phyloP scores from a whole-genome alignment of 1,139 yeast genomes.

The Pichia kudriavzevii region DNA sequence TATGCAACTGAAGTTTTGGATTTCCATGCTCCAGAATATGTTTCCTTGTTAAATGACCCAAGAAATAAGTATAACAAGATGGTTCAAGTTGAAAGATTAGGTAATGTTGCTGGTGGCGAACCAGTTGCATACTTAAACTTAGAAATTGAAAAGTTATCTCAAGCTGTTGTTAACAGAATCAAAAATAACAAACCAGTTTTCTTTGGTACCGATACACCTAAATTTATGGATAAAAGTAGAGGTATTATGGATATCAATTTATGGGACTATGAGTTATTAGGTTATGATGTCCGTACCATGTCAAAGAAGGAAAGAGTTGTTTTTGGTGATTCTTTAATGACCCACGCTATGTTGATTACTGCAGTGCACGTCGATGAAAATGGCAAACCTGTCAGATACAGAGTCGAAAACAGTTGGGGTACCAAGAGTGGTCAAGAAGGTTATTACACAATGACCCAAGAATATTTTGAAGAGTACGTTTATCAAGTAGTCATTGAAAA shows the following conservation, averaged over 20 bases:
- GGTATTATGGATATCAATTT: slow-evolving; percentile 68
- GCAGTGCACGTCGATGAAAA: slow-evolving; percentile 50
- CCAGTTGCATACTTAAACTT: slow-evolving; percentile 64
- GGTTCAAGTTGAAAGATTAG: slow-evolving; percentile 64
- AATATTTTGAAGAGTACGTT: slow-evolving; percentile 75
- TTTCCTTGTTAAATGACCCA: slow-evolving; percentile 74
- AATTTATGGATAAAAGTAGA: slow-evolving; percentile 45
- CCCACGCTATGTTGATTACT: slow-evolving; percentile 80
- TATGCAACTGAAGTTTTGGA: slow-evolving; percentile 51
- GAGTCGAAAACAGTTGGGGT: slow-evolving; percentile 88
- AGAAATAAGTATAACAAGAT: slow-evolving; percentile 58
- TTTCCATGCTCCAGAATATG: slow-evolving; percentile 44
- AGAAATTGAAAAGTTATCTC: slow-evolving; percentile 49
- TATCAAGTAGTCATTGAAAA: slow-evolving; percentile 69
- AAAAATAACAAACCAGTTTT: slow-evolving; percentile 69
- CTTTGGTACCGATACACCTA: slow-evolving; percentile 84
- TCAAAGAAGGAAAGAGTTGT: slow-evolving; percentile 50
- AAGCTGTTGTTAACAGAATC: slow-evolving; percentile 58
- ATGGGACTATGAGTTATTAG: slow-evolving; percentile 60
- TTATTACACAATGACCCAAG: slow-evolving; percentile 72
- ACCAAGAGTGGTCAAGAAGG: slow-evolving; percentile 67
- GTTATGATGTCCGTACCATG: slow-evolving; percentile 47
- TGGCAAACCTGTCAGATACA: slow-evolving; percentile 66
- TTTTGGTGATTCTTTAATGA: slow-evolving; percentile 60
- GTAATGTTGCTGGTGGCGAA: slow-evolving; percentile 62